A percentile compares a stretch with the other conserved stretches of the same genome.
Conservation (phyloP, 768 basidiomycete genomes). For the Boletus bicolor region DNA sequence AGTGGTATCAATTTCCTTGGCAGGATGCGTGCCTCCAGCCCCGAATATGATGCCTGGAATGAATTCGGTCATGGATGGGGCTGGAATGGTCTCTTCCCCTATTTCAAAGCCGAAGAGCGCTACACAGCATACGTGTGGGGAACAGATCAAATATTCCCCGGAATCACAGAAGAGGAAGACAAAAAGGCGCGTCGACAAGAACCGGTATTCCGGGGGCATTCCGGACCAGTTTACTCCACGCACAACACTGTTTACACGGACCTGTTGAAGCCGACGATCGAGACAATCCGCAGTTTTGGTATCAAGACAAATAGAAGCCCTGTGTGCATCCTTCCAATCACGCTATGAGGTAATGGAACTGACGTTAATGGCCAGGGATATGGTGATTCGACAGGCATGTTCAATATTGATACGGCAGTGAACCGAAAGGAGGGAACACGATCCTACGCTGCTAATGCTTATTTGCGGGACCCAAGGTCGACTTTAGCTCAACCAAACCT, state of each 20-base stretch:
- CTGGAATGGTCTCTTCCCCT: constrained; percentile 15
- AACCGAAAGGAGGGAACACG: constrained; percentile 12
- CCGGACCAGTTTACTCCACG: constrained; percentile 11
- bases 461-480: constrained; percentile 10
- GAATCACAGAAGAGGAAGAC: constrained; percentile 12
- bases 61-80: constrained; percentile 17
- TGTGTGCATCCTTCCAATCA: constrained; percentile 1
- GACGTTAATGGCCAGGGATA: constrained; percentile 3
- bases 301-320: constrained; percentile 16
- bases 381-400: constrained; percentile 16
- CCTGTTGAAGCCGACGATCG: constrained; percentile 10
- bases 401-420: constrained; percentile 19
- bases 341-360: neutral
- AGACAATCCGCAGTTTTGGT: constrained; percentile 4
- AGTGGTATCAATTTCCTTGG: constrained; percentile 18
- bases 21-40: constrained; percentile 19
- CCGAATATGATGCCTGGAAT: constrained; percentile 20
- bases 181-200: constrained; percentile 7
- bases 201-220: constrained; percentile 10
- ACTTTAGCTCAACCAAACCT: constrained; percentile 9
- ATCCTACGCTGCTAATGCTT: constrained; percentile 20
- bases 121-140: constrained; percentile 5
- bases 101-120: constrained; percentile 14
- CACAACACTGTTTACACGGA: constrained; percentile 16
- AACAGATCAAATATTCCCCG: constrained; percentile 15